phyloP scores from a whole-genome alignment of 257 asterid genomes.

The Solanum pimpinellifolium region DNA sequence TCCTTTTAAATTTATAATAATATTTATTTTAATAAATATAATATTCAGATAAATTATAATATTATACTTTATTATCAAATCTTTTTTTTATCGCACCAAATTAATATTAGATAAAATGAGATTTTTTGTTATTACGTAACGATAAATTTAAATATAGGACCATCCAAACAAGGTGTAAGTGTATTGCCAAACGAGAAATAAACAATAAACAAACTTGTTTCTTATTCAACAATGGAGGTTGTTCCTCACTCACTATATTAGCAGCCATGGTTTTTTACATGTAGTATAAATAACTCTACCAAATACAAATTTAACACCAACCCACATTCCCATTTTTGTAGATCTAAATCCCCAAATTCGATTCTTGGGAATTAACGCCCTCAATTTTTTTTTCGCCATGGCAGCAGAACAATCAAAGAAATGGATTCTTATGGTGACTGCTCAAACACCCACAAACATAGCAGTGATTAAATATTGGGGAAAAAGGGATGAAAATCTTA shows the following conservation, averaged over 20 bases:
- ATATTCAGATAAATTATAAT: no score
- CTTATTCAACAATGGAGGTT: slow-evolving; percentile 1
- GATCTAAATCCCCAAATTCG: neutral
- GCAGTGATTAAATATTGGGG: slow-evolving; percentile 99
- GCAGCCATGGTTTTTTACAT: neutral
- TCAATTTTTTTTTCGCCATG: neutral
- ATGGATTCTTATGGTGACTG: slow-evolving; percentile 74
- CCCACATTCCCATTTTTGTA: neutral
- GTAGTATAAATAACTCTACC: neutral
- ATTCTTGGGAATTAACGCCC: neutral
- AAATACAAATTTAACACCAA: neutral
- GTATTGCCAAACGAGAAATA: neutral
- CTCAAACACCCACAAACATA: slow-evolving; percentile 92
- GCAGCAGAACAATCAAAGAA: slow-evolving; percentile 29
- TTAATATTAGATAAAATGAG: no score
- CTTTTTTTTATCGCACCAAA: no score
- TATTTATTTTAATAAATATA: no score
- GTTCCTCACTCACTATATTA: neutral
- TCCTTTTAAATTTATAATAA: neutral
- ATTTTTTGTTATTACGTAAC: no score
- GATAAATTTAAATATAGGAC: neutral
- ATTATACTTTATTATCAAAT: no score
- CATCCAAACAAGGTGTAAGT: neutral
- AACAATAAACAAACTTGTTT: neutral
- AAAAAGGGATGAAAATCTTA: slow-evolving; percentile 65